phyloP scores from a whole-genome alignment of 1,284 basidiomycete species.

The Austroboletus rostrupii region DNA sequence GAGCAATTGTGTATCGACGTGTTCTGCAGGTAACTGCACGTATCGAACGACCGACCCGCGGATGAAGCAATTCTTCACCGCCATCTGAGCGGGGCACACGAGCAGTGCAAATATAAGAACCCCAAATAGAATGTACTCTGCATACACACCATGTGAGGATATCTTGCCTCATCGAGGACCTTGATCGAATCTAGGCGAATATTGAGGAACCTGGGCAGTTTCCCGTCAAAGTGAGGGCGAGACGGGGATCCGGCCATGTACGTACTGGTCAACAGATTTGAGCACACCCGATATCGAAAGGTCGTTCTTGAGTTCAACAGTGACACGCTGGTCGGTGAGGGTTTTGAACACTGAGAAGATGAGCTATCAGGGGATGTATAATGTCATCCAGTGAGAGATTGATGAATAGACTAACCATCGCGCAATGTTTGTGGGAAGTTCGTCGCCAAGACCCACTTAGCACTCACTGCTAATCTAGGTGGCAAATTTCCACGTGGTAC shows the following conservation, averaged over 20 bases:
- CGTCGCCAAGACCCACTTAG: too few species aligned
- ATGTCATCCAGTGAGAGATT: background rate
- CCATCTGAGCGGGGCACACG: constrained; percentile 64
- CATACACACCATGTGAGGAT: constrained; percentile 89
- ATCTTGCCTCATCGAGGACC: constrained; percentile 87
- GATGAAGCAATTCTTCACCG: constrained; percentile 98
- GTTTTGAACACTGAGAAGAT: constrained; percentile 99
- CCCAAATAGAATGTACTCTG: background rate
- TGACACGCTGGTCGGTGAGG: constrained; percentile 93
- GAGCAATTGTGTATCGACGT: constrained; percentile 92
- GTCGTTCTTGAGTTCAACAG: constrained; percentile 99
- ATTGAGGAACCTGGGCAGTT: constrained; percentile 79
- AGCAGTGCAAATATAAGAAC: background rate
- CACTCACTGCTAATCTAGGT: too few species aligned
- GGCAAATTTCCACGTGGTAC: too few species aligned
- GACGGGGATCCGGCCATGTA: background rate
- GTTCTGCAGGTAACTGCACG: constrained; percentile 88
- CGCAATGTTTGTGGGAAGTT: background rate
- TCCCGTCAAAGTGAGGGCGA: background rate
- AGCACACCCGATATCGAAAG: constrained; percentile 94
- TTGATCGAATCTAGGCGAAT: constrained; percentile 94
- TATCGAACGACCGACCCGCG: constrained; percentile 98
- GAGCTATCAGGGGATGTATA: constrained; percentile 49
- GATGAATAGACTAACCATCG: constrained; percentile 21
- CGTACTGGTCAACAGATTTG: constrained; percentile 97